Evolutionary conservation across 805 yeast genomes (phyloP).

Genomic region (Nakazawaea laoshanensis): DNA sequence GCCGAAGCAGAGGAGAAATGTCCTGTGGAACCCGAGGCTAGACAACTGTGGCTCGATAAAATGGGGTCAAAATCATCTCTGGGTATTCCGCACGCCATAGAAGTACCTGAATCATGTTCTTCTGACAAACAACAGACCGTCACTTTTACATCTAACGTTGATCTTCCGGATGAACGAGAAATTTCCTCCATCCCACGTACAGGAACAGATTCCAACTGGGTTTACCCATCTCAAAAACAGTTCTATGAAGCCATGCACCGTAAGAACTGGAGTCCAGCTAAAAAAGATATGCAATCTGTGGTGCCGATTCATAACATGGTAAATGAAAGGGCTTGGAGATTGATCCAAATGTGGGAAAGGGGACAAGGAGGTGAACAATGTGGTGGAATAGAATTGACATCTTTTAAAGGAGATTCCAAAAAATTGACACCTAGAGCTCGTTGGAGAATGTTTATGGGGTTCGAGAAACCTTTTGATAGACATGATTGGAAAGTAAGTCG

Average conservation of each 20-base stretch:
- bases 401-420: conserved; percentile 83
- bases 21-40: conserved; percentile 61
- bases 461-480: conserved; percentile 82
- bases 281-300: conserved; percentile 77
- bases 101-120: conserved; percentile 28
- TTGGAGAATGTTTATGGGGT: conserved; percentile 54
- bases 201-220: conserved; percentile 65
- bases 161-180: conserved; percentile 66
- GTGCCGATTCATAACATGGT: conserved; percentile 94
- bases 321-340: conserved; percentile 87
- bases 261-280: conserved; percentile 79
- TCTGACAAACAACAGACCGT: conserved; percentile 34
- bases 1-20: conserved; percentile 26
- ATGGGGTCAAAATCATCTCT: conserved; percentile 5
- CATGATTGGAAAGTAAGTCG: conserved; percentile 91
- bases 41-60: conserved; percentile 43
- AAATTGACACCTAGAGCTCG: conserved; percentile 86
- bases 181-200: conserved; percentile 80
- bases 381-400: conserved; percentile 79
- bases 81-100: conserved; percentile 28
- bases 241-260: conserved; percentile 91
- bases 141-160: conserved; percentile 23
- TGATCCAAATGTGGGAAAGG: conserved; percentile 76
- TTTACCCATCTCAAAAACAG: conserved; percentile 93
- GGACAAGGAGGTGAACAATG: conserved; percentile 51